Evolutionary conservation across 345 rosid genomes (phyloP).

Genomic region (Punica granatum): DNA sequence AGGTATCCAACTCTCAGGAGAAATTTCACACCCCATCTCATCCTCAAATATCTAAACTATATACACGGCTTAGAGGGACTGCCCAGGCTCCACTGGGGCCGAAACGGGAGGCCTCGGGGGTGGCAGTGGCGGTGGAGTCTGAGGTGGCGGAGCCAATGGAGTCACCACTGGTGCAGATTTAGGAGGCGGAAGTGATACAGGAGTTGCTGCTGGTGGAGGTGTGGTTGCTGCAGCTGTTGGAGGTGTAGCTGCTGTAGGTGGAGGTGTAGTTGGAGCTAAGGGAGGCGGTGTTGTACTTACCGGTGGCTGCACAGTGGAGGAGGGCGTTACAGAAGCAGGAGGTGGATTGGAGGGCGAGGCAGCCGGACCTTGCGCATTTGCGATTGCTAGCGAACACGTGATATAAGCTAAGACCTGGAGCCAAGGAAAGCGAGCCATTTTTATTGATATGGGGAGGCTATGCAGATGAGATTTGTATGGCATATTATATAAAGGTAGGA

Average conservation of each 20-base stretch:
- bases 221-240: constrained; percentile 20
- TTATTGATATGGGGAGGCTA: not conserved
- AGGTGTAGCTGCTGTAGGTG: constrained; percentile 28
- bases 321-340: not conserved
- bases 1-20: too few relatives aligned
- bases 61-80: too few relatives aligned
- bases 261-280: constrained; percentile 23
- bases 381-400: constrained; percentile 25
- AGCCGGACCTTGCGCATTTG: constrained; percentile 63
- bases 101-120: constrained; percentile 43
- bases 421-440: constrained; percentile 16
- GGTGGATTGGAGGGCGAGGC: constrained; percentile 37
- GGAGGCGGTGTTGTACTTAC: too few relatives aligned
- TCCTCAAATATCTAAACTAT: too few relatives aligned
- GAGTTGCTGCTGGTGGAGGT: constrained; percentile 29
- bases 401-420: constrained; percentile 28
- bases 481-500: constrained; percentile 7
- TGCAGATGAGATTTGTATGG: not conserved
- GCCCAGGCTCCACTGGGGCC: constrained; percentile 50
- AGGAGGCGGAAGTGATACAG: constrained; percentile 46
- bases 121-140: constrained; percentile 45
- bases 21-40: too few relatives aligned
- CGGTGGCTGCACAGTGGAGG: too few relatives aligned
- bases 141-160: constrained; percentile 50
- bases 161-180: constrained; percentile 54